Evolutionary conservation across 2,329 filamentous ascomycete species (phyloP).

Genomic region (Fusarium musae): DNA sequence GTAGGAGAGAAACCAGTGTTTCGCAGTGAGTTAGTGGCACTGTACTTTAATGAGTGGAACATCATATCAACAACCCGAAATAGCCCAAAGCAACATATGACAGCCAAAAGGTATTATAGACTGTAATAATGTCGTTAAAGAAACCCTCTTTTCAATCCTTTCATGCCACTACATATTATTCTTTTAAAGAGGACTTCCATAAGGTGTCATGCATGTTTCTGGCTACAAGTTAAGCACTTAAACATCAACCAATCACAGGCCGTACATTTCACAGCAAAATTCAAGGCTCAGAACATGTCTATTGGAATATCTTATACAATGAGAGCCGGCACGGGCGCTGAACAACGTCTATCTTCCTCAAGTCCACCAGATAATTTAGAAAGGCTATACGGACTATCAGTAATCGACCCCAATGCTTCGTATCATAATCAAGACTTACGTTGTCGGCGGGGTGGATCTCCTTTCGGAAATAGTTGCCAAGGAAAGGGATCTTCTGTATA

Average conservation of each 20-base stretch:
- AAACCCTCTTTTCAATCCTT: background rate
- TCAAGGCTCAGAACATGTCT: conserved; percentile 46
- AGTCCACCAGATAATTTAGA: conserved; percentile 51
- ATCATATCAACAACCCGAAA: background rate
- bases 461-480: conserved; percentile 63
- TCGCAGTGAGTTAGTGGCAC: conserved; percentile 11
- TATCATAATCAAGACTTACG: conserved; percentile 56
- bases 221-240: background rate
- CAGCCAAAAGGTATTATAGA: background rate
- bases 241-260: conserved; percentile 38
- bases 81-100: background rate
- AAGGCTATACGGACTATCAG: conserved; percentile 51
- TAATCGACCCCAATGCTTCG: background rate
- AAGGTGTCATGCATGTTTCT: background rate
- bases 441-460: conserved; percentile 70
- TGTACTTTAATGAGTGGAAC: conserved; percentile 23
- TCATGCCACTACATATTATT: background rate
- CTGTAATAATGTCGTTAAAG: background rate
- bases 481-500: conserved; percentile 64
- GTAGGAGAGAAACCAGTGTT: conserved; percentile 25
- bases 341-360: conserved; percentile 44
- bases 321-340: conserved; percentile 44
- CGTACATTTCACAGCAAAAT: conserved; percentile 44
- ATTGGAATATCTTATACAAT: conserved; percentile 54
- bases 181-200: background rate